Evolutionary conservation across 805 yeast genomes (phyloP).

Genomic region (Candida endomychidarum): DNA sequence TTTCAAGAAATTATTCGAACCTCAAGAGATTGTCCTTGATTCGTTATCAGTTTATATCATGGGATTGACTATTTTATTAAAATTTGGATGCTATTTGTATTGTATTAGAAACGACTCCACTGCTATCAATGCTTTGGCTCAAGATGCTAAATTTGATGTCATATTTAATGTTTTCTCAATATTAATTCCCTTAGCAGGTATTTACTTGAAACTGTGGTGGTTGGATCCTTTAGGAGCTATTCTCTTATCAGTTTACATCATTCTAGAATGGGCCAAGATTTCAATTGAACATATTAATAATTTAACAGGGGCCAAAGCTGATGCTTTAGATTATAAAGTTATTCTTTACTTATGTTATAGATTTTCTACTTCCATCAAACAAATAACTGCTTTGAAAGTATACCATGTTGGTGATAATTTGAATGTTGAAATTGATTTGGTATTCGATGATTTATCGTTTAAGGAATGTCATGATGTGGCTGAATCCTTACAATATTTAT

Average conservation of each 20-base stretch:
- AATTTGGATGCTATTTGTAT: conserved; percentile 62
- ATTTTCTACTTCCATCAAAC: conserved; percentile 65
- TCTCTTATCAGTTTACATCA: conserved; percentile 58
- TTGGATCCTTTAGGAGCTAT: conserved; percentile 75
- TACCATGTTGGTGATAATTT: conserved; percentile 79
- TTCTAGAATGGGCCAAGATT: conserved; percentile 60
- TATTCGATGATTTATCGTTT: conserved; percentile 49
- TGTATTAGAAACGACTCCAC: conserved; percentile 60
- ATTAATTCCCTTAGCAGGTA: conserved; percentile 61
- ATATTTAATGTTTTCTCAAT: conserved; percentile 71
- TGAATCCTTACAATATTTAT: conserved; percentile 76
- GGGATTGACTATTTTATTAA: conserved; percentile 60
- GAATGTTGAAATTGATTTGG: conserved; percentile 74
- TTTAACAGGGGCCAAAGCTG: conserved; percentile 72
- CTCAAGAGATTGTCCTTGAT: conserved; percentile 23
- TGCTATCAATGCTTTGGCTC: conserved; percentile 76
- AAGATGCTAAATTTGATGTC: conserved; percentile 78
- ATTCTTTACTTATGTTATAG: conserved; percentile 66
- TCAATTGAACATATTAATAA: conserved; percentile 74
- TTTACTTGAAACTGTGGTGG: conserved; percentile 59
- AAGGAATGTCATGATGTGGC: conserved; percentile 79
- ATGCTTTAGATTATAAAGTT: conserved; percentile 59
- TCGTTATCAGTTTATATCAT: conserved; percentile 49
- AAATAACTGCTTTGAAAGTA: conserved; percentile 64
- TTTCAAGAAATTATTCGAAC: conserved; percentile 42